phyloP scores from a whole-genome alignment of 2,329 filamentous ascomycete genomes.

The Arthrobotrys sphaeroides region DNA sequence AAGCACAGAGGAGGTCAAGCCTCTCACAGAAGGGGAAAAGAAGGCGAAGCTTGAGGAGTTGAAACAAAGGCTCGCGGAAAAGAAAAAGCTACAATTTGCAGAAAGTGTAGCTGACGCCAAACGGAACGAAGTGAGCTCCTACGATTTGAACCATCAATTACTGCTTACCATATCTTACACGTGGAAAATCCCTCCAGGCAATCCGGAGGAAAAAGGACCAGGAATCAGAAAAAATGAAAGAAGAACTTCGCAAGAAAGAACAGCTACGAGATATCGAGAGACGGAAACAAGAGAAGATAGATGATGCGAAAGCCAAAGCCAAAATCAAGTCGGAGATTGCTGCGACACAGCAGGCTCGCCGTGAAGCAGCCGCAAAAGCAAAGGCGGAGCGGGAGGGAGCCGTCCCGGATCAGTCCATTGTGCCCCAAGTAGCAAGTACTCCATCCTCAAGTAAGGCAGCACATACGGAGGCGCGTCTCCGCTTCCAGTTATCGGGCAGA shows the following conservation, averaged over 20 bases:
- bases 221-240: constrained; percentile 87
- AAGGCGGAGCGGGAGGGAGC: constrained; percentile 88
- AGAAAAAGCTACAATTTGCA: constrained; percentile 73
- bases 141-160: not conserved
- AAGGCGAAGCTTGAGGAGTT: constrained; percentile 79
- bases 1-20: constrained; percentile 89
- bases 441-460: constrained; percentile 69
- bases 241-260: constrained; percentile 86
- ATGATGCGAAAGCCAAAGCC: constrained; percentile 84
- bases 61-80: constrained; percentile 72
- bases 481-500: constrained; percentile 72
- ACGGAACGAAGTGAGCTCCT: constrained; percentile 76
- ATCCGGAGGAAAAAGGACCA: constrained; percentile 87
- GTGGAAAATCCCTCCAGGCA: constrained; percentile 61
- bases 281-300: constrained; percentile 87
- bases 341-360: constrained; percentile 88
- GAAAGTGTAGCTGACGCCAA: constrained; percentile 83
- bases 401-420: constrained; percentile 63
- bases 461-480: constrained; percentile 75
- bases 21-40: constrained; percentile 91
- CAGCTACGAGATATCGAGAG: constrained; percentile 88
- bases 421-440: constrained; percentile 62
- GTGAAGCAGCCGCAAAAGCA: constrained; percentile 82
- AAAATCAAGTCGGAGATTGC: constrained; percentile 93
- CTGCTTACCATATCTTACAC: not conserved